phyloP scores from a whole-genome alignment of 441 rosid species.

The Populus hybrid region DNA sequence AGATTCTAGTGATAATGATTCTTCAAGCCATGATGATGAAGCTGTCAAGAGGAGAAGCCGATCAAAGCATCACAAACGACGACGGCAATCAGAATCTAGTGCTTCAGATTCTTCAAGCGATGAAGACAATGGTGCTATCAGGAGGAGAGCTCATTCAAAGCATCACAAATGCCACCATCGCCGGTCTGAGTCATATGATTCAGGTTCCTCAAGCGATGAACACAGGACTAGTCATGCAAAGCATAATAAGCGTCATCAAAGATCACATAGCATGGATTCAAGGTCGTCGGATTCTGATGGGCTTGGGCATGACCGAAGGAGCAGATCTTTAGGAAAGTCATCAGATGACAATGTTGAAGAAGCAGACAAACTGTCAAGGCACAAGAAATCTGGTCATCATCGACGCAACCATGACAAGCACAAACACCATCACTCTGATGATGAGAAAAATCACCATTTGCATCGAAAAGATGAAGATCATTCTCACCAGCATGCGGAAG shows the following conservation, averaged over 20 bases:
- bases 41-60: constrained; percentile 32
- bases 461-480: not conserved
- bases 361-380: constrained; percentile 31
- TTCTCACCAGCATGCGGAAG: not conserved
- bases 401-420: constrained; percentile 27
- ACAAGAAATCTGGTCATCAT: constrained; percentile 23
- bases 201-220: constrained; percentile 38
- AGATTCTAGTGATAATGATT: constrained; percentile 35
- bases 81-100: constrained; percentile 23
- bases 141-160: constrained; percentile 33
- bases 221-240: constrained; percentile 29
- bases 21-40: constrained; percentile 37
- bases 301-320: constrained; percentile 18
- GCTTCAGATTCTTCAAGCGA: constrained; percentile 37
- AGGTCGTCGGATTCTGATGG: constrained; percentile 32
- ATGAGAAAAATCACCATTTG: constrained; percentile 9
- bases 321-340: constrained; percentile 37
- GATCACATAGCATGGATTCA: constrained; percentile 23
- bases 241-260: constrained; percentile 29
- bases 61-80: constrained; percentile 33
- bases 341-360: constrained; percentile 49
- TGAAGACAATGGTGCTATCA: constrained; percentile 30
- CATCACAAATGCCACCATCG: constrained; percentile 32
- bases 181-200: constrained; percentile 29
- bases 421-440: constrained; percentile 9